Percentiles rank a stretch among this genome's conserved stretches.
Conservation (phyloP, 2,329 filamentous ascomycete species). For the Bipolaris zeicola region DNA sequence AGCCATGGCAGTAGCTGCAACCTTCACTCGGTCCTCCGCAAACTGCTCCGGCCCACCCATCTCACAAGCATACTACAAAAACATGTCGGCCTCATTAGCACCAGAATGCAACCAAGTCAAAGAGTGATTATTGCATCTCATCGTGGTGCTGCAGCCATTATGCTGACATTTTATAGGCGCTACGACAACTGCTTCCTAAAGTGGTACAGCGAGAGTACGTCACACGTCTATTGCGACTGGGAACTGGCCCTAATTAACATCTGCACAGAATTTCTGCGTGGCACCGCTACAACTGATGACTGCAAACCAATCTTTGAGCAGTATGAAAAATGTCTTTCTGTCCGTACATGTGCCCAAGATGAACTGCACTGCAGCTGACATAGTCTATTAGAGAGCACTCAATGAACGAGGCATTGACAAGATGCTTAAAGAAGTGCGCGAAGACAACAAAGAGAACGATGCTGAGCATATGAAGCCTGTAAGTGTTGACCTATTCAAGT, state of each 20-base stretch:
- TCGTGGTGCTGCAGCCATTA: background rate
- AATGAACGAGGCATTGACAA: slow-evolving; percentile 91
- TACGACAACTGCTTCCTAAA: slow-evolving; percentile 98
- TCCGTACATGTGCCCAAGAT: slow-evolving; percentile 53
- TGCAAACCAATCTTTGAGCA: slow-evolving; percentile 85
- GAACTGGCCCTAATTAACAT: background rate
- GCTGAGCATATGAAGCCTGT: slow-evolving; percentile 63
- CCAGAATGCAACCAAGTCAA: slow-evolving; percentile 95
- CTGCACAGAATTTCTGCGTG: slow-evolving; percentile 79
- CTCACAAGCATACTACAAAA: slow-evolving; percentile 9
- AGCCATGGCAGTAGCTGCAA: slow-evolving; percentile 20
- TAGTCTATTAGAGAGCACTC: slow-evolving; percentile 69
- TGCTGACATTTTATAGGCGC: slow-evolving; percentile 60
- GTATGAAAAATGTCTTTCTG: slow-evolving; percentile 84
- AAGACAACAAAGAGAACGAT: slow-evolving; percentile 89
- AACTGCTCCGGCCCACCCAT: slow-evolving; percentile 2
- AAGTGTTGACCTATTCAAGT: background rate
- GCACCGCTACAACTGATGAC: slow-evolving; percentile 81
- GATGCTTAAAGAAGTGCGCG: slow-evolving; percentile 87
- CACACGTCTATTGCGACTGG: background rate
- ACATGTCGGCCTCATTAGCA: slow-evolving; percentile 92
- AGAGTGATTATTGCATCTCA: slow-evolving; percentile 67
- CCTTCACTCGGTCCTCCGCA: slow-evolving; percentile 16
- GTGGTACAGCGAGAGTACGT: slow-evolving; percentile 97
- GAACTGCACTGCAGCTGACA: slow-evolving; percentile 10